A percentile compares a stretch with the other conserved stretches of the same genome.
Evolutionary conservation across 2,329 filamentous ascomycete species (phyloP).

Genomic region (Grosmannia clavigera): DNA sequence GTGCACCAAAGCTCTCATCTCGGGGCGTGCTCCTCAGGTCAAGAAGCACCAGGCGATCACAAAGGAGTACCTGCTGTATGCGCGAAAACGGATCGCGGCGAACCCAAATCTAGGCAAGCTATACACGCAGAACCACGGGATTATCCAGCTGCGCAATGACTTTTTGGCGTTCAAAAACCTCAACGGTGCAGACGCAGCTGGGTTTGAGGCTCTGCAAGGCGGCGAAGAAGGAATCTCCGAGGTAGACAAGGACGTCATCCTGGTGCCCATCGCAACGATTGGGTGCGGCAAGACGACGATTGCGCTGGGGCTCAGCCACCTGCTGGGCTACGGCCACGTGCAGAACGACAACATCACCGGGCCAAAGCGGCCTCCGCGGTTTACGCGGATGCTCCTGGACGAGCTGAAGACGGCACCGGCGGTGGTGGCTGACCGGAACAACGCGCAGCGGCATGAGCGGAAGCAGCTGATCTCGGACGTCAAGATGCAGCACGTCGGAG

Average conservation of each 20-base stretch:
- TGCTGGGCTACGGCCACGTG: slow-evolving; percentile 86
- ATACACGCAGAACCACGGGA: slow-evolving; percentile 85
- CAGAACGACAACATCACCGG: slow-evolving; percentile 94
- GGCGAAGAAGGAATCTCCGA: slow-evolving; percentile 32
- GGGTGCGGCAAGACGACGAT: slow-evolving; percentile 96
- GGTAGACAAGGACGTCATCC: slow-evolving; percentile 56
- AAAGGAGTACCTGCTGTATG: slow-evolving; percentile 78
- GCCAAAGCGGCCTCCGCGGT: slow-evolving; percentile 63
- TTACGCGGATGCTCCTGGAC: slow-evolving; percentile 58
- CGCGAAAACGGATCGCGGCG: slow-evolving; percentile 56
- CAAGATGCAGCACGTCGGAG: slow-evolving; percentile 44
- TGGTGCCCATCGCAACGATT: slow-evolving; percentile 87
- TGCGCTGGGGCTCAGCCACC: slow-evolving; percentile 63
- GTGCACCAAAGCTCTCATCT: slow-evolving; percentile 82
- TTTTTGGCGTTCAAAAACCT: slow-evolving; percentile 75
- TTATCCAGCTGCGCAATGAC: slow-evolving; percentile 79
- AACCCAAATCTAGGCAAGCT: slow-evolving; percentile 55
- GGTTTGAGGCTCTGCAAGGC: slow-evolving; percentile 48
- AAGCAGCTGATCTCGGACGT: slow-evolving; percentile 79
- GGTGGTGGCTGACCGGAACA: slow-evolving; percentile 89
- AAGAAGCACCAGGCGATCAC: slow-evolving; percentile 87
- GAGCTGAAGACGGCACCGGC: slow-evolving; percentile 52
- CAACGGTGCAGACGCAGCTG: slow-evolving; percentile 80
- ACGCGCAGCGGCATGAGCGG: slow-evolving; percentile 78
- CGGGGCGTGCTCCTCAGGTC: slow-evolving; percentile 58